These are phyloP conservation scores for Willaertia magna DNA, from an alignment of 208 protist genomes.

Conservation along the genomic window DNA sequence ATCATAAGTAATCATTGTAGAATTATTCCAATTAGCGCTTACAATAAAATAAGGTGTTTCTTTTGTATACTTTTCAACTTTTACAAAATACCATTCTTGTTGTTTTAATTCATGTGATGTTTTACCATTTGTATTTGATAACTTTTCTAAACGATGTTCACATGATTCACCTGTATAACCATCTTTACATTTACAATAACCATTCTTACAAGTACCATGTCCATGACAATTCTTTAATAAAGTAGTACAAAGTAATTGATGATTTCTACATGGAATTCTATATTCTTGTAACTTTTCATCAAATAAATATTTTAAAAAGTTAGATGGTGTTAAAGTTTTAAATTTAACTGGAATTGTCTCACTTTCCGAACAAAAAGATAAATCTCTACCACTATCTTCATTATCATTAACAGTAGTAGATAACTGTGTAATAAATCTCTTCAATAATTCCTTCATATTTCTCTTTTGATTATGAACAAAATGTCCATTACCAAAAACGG, in stretches of 20 bases:
- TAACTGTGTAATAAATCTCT: background rate
- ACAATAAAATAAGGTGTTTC: background rate
- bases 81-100: background rate
- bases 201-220: background rate
- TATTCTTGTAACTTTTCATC: background rate
- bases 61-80: background rate
- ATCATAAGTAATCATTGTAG: background rate
- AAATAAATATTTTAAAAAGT: background rate
- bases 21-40: background rate
- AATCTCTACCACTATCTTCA: too few relatives aligned
- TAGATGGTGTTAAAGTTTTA: background rate
- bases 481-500: background rate
- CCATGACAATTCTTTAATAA: conserved; percentile 2
- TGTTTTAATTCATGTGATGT: background rate
- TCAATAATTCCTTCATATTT: background rate
- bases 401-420: too few relatives aligned
- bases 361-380: background rate
- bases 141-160: background rate
- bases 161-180: background rate
- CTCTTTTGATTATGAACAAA: background rate
- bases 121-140: background rate
- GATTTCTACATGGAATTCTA: background rate
- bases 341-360: background rate
- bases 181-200: background rate
- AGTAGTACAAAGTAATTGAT: background rate